Evolutionary conservation across 1,284 basidiomycete genomes (phyloP), one percentile per base, ranked within the genome.

Genomic region (Boletus albobrunnescens): DNA sequence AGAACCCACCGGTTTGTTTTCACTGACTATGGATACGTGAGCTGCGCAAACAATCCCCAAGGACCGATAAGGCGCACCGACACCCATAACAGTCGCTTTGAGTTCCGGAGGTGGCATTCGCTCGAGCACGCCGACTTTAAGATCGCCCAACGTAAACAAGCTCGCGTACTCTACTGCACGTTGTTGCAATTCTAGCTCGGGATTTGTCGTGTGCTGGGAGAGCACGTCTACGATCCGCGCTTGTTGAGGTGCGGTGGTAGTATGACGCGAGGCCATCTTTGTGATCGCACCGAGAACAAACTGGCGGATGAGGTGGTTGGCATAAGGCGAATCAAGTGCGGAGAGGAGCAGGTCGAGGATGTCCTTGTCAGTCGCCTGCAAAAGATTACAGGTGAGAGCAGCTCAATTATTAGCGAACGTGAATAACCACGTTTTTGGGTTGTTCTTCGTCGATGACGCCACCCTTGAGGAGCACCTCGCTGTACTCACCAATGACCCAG

Each of bases 71-170:
- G 42, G 51, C 54, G n/a, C 47, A 90, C 89, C 88, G 49, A 87
- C 80, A 42, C 91, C 94, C 77, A 94, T 88, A 4, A 97, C 89
- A 4, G 94, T 95, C 19, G 89, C 86, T 69, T 92, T 94, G 59
- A 99, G 73, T 67, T 99, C 95, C 3, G 96, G 96, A 6, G 93
- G 90, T 7, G 96, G 96, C 96, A 99, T 99, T 47, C 93, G 82
- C 72, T 99, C 96, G 50, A 99, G 69, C 1, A 99, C 94, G 37
- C 94, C 96, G n/a, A 81, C 79, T 47, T 85, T 79, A 27, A 94
- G 74, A 35, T 92, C 87, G 17, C 81, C 81, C 14, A 87, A 64
- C 28, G 73, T 77, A 61, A 94, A 88, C 54, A 99, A 67, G 58
- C 82, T 90, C 0, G 87, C 87, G 67, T 94, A 98, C 68, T 99